phyloP scores from a whole-genome alignment of 2,329 filamentous ascomycete genomes.

The Neonectria ditissima region DNA sequence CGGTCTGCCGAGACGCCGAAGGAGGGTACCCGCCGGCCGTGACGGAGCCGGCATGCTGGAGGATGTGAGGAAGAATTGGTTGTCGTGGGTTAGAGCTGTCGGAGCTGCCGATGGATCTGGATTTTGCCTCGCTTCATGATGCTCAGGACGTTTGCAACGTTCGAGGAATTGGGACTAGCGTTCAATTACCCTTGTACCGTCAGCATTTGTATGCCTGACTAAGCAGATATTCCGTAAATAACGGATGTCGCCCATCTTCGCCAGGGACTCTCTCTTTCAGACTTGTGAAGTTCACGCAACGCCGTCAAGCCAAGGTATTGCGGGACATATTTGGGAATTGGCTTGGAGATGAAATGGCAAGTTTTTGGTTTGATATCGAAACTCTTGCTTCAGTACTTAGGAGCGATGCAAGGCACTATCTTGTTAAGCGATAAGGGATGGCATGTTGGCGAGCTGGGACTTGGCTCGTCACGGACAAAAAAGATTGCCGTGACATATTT shows the following conservation, averaged over 20 bases:
- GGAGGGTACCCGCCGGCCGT: slow-evolving; percentile 37
- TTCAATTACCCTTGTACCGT: neutral
- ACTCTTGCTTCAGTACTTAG: too few species aligned
- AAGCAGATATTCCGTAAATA: neutral
- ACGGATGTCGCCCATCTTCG: neutral
- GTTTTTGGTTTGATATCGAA: too few species aligned
- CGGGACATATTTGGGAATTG: too few species aligned
- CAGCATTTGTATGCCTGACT: neutral
- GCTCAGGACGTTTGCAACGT: slow-evolving; percentile 6
- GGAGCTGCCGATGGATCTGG: slow-evolving; percentile 16
- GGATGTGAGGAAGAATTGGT: slow-evolving; percentile 19
- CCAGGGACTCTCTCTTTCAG: too few species aligned
- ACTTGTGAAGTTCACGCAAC: too few species aligned
- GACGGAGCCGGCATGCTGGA: slow-evolving; percentile 42
- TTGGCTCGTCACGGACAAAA: too few species aligned
- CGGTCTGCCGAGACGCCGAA: slow-evolving; percentile 36
- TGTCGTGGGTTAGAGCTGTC: slow-evolving; percentile 20
- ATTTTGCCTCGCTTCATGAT: slow-evolving; percentile 3
- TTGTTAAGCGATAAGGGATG: too few species aligned
- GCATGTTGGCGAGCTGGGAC: too few species aligned
- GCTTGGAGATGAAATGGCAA: too few species aligned
- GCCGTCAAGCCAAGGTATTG: too few species aligned
- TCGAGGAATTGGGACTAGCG: neutral
- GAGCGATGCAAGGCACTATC: too few species aligned
- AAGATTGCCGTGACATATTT: too few species aligned